These are phyloP conservation scores for Recurvomyces mirabilis DNA, from an alignment of 495 filamentous ascomycete species.

Conservation along the genomic window DNA sequence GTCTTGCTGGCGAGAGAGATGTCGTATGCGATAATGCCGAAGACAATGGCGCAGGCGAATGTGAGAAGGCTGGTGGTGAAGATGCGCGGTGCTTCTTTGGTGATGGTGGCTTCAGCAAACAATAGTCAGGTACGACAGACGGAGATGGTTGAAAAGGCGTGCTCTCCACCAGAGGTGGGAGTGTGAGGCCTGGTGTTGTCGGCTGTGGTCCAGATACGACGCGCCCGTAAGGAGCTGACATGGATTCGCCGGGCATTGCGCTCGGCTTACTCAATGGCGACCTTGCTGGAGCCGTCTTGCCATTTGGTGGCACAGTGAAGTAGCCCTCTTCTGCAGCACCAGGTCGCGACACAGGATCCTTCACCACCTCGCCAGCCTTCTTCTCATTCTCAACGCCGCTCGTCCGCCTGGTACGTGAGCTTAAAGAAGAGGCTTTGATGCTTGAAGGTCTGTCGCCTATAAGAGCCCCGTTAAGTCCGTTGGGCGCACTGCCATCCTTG, in stretches of 20 bases:
- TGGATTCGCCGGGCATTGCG: not conserved
- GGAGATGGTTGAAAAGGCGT: not conserved
- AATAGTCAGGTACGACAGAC: not conserved
- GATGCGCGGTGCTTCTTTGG: conserved; percentile 51
- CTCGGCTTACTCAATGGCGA: conserved; percentile 1
- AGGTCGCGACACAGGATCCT: conserved; percentile 1
- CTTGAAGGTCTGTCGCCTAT: conserved; percentile 4
- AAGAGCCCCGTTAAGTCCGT: not conserved
- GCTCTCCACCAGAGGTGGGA: conserved; percentile 5
- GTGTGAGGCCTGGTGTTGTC: not conserved
- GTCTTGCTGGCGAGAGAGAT: conserved; percentile 18
- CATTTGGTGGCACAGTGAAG: conserved; percentile 7
- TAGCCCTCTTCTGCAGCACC: conserved; percentile 14
- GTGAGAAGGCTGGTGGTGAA: conserved; percentile 54
- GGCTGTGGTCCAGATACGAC: not conserved
- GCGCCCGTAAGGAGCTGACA: not conserved
- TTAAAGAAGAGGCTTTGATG: conserved; percentile 4
- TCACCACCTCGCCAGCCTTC: conserved; percentile 13
- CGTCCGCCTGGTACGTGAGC: conserved; percentile 9
- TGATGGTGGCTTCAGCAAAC: conserved; percentile 7
- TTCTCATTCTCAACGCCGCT: conserved; percentile 8
- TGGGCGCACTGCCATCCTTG: conserved; percentile 1
- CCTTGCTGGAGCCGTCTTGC: conserved; percentile 2
- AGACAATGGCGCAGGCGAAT: conserved; percentile 33
- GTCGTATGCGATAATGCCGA: conserved; percentile 36